A percentile compares a stretch with the other conserved stretches of the same genome.
Conservation (phyloP, 148 eudicot genomes). For the Arbutus unedo region DNA sequence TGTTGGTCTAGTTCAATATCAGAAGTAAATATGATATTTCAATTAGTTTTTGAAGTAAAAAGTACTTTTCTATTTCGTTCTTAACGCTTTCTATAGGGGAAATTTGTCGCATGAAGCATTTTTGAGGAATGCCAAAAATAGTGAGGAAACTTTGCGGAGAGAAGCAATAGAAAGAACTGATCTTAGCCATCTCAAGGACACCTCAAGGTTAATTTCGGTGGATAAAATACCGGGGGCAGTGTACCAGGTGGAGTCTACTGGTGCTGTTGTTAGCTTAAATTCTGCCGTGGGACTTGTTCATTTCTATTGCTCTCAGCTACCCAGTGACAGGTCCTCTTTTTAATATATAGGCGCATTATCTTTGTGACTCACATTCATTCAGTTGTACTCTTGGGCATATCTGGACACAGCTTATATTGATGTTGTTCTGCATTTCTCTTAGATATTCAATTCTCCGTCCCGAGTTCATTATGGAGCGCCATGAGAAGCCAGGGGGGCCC, state of each 20-base stretch:
- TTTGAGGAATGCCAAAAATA: conserved; percentile 88
- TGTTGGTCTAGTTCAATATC: conserved; percentile 8
- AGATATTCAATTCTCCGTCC: conserved; percentile 98
- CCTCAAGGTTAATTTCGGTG: conserved; percentile 53
- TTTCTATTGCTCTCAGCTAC: conserved; percentile 93
- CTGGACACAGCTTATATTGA: not conserved
- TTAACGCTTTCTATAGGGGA: conserved; percentile 43
- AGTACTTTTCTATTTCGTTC: not conserved
- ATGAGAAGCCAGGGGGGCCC: conserved; percentile 73
- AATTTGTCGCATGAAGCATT: conserved; percentile 87
- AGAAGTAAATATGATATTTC: conserved; percentile 2
- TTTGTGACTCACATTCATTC: not conserved
- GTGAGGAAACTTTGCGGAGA: conserved; percentile 92
- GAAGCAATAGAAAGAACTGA: conserved; percentile 98
- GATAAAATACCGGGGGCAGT: conserved; percentile 57
- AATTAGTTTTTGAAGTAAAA: not conserved
- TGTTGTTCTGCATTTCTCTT: conserved; percentile 15
- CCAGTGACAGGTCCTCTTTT: conserved; percentile 75
- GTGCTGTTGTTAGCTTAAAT: conserved; percentile 96
- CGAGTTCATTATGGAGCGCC: conserved; percentile 88
- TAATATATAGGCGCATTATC: not conserved
- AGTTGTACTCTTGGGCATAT: conserved; percentile 2
- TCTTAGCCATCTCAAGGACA: conserved; percentile 79
- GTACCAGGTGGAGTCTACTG: conserved; percentile 92
- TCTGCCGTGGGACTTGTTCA: conserved; percentile 97